These are phyloP conservation scores for Blastobotrys capitulatus DNA, from an alignment of 1,139 yeast species.

Conservation along the genomic window DNA sequence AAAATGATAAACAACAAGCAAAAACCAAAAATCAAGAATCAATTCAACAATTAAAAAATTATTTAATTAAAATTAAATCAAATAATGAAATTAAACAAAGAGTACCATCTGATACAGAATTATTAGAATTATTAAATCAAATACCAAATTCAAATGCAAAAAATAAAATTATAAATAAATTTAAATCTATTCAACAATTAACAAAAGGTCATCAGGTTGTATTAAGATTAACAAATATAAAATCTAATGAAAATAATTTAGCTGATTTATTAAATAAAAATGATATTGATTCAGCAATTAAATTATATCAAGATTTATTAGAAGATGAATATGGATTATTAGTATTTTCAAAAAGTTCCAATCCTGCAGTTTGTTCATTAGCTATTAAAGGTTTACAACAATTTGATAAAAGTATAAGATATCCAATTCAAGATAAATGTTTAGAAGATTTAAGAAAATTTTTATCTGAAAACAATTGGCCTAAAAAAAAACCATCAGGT, in stretches of 20 bases:
- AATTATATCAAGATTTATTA: constrained; percentile 5
- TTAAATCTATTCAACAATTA: constrained; percentile 13
- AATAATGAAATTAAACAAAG: constrained; percentile 2
- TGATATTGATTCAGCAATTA: constrained; percentile 8
- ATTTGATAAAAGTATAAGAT: constrained; percentile 9
- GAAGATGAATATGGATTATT: constrained; percentile 10
- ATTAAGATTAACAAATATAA: constrained; percentile 2
- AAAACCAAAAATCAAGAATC: constrained; percentile 10
- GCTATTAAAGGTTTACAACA: constrained; percentile 14
- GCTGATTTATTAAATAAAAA: not conserved
- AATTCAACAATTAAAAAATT: constrained; percentile 9
- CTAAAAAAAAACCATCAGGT: constrained; percentile 17
- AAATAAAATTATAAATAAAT: not conserved
- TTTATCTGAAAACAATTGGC: constrained; percentile 24
- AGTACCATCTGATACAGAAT: constrained; percentile 13
- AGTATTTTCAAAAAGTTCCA: constrained; percentile 11
- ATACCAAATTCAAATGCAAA: not conserved
- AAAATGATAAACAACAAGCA: constrained; percentile 9
- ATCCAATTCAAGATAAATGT: constrained; percentile 11
- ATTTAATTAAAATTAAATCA: constrained; percentile 10
- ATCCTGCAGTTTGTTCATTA: constrained; percentile 12
- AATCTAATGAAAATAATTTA: not conserved
- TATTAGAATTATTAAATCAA: constrained; percentile 4
- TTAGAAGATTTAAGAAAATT: constrained; percentile 13
- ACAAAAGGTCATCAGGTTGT: constrained; percentile 15